Base-by-base conservation (phyloP, 495 filamentous ascomycete genomes). In the Sphaerosporella brunnea region DNA sequence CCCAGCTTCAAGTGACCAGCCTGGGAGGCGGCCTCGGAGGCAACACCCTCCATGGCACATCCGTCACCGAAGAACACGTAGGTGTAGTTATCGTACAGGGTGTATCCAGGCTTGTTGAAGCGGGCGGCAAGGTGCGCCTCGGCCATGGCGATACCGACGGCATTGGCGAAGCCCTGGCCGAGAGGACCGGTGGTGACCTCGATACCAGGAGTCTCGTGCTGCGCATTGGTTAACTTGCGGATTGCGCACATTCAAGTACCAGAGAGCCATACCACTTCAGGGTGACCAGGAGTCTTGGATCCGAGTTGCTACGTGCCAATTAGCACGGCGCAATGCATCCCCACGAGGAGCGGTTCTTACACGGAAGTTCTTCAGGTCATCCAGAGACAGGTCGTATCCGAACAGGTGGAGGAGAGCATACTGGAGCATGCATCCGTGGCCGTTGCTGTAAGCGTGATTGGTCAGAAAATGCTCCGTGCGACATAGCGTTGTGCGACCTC, bases 381-480 rank as follows among this genome's bases (percentile, higher is more conserved):
- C 84, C 46, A 99, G 66, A 53, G 75, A 71, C 38, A 96, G 30
- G 44, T 66, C 74, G 65, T 93, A 99, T 65, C 92, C 90, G 69
- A 85, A 92, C 23, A 99, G 73, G 72, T 99, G 90, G 53, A 99
- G 80, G 55, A 99, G 74, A 59, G 90, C 80, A 78, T 99, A 99
- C 66, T 94, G 90, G 47, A 97, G 84, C 87, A 96, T 93, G 73
- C 90, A 97, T 53, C 80, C 90, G 68, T 97, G 90, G 52, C 90
- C 90, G 71, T 97, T 97, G 43, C 88, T 96, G 59, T 55, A 9
- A n/a, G 23, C 24, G 9, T 18, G 35, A 18, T 8, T 25, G 13
- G 40, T 43, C 40, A 43, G 40, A 11, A 18, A 19, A 13, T 26
- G 10, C 20, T 16, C 20, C 40, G 9, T 18, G 11, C 23, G 40